Evolutionary conservation across 2,329 filamentous ascomycete species (phyloP), one percentile per base, ranked within the genome.

Genomic region (Pyrenophora tritici-repentis): DNA sequence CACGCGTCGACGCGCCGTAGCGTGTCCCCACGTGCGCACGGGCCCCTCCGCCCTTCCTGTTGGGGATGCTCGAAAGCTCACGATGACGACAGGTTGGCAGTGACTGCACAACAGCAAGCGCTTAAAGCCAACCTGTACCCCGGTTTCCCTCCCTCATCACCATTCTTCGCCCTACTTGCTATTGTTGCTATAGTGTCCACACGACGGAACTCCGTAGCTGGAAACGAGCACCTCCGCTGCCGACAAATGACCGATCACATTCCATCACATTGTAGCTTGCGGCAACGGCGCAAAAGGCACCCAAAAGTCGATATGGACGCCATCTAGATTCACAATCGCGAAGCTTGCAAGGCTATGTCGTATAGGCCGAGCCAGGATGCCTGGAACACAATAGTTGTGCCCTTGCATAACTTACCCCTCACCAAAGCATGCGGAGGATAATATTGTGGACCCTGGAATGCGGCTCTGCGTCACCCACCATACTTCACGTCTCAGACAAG

Each of bases 1-100:
- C 35, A 61, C 58, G 56, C 53, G 58, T 47, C 42, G 53, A 61
- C 58, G 58, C 50, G 58, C 47, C 53, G 44, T 31, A 47, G 50
- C 55, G 55, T 55, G 60, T 53, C 40, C 24, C 45, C 44, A 40
- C 42, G 49, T 50, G 18, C n/a, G 51, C 50, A 50, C 40, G 36
- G 50, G 26, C 45, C 17, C 14, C 4, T 26, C 14, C 6, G 2
- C 2, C 7, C 34, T 16, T 29, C 26, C 26, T 29, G 13, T 6
- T 17, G 22, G 3, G 8, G 22, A 18, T 22, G n/a, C 6, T 41
- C 38, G 39, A 17, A 32, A 38, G 44, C 38, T 52, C 38, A 48
- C 40, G 16, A 52, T 52, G 49, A 52, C 44, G 49, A 48, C 43
- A 29, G 18, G 32, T 17, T 31, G 26, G 24, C 33, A 36, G 12